Evolutionary conservation across 2,329 filamentous ascomycete species (phyloP).

Genomic region (Pseudogymnoascus sp.): DNA sequence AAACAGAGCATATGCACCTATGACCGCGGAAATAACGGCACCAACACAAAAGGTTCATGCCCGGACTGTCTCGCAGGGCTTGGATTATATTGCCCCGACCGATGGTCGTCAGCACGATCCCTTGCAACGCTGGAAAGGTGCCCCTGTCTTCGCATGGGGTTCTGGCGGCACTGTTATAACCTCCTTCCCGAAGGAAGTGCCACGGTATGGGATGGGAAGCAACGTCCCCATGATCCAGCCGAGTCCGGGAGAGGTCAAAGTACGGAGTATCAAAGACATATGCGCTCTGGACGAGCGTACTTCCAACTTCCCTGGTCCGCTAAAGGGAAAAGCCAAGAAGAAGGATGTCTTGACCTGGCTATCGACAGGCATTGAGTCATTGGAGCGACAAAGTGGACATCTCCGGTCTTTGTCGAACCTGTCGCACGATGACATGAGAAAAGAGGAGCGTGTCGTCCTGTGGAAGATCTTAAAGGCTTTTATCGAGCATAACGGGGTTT

Average conservation of each 20-base stretch:
- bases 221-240: slow-evolving; percentile 71
- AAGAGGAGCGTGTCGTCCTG: slow-evolving; percentile 71
- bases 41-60: slow-evolving; percentile 30
- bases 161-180: slow-evolving; percentile 76
- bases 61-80: slow-evolving; percentile 46
- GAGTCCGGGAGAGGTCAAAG: slow-evolving; percentile 71
- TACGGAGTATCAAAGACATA: slow-evolving; percentile 68
- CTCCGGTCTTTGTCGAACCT: slow-evolving; percentile 41
- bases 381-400: slow-evolving; percentile 50
- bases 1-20: slow-evolving; percentile 11
- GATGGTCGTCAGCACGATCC: slow-evolving; percentile 66
- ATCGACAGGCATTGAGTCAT: slow-evolving; percentile 60
- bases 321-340: slow-evolving; percentile 88
- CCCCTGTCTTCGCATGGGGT: slow-evolving; percentile 80
- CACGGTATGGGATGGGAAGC: slow-evolving; percentile 68
- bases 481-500: slow-evolving; percentile 74
- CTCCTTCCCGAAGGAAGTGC: slow-evolving; percentile 81
- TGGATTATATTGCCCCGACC: slow-evolving; percentile 54
- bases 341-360: slow-evolving; percentile 86
- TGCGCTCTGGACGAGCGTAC: slow-evolving; percentile 64
- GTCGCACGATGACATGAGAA: slow-evolving; percentile 59
- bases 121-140: slow-evolving; percentile 83
- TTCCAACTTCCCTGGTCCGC: slow-evolving; percentile 78
- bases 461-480: slow-evolving; percentile 81
- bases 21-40: slow-evolving; percentile 12